A percentile compares a stretch with the other conserved stretches of the same genome.
Evolutionary conservation across 768 basidiomycete genomes (phyloP).

Genomic region (Crucibulum laeve): DNA sequence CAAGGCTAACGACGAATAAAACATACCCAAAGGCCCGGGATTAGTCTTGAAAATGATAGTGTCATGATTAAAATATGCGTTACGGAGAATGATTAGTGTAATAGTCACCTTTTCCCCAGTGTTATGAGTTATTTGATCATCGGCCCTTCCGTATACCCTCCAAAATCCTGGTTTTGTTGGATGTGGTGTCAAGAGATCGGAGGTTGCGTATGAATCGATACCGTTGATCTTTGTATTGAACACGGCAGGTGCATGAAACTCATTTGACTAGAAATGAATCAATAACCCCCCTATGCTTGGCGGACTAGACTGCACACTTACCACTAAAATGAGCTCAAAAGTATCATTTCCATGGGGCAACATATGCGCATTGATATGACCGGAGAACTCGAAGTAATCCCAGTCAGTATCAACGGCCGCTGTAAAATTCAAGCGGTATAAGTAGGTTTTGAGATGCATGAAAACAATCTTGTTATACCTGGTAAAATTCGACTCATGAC

Average conservation of each 20-base stretch:
- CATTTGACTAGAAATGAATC: background rate
- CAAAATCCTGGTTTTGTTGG: conserved; percentile 28
- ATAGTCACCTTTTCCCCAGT: no score
- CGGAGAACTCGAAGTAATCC: background rate
- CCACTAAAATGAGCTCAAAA: conserved; percentile 8
- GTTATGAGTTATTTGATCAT: conserved; percentile 46
- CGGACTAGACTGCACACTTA: no score
- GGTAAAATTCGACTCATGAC: no score
- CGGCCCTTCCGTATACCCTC: conserved; percentile 33
- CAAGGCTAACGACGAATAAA: no score
- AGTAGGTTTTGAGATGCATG: no score
- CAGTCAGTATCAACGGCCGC: background rate
- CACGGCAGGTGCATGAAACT: conserved; percentile 15
- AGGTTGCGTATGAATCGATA: conserved; percentile 26
- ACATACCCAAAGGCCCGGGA: no score
- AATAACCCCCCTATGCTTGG: no score
- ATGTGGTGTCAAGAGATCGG: conserved; percentile 35
- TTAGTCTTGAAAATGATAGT: no score
- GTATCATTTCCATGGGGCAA: conserved; percentile 4
- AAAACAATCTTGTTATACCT: no score
- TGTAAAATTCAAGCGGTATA: no score
- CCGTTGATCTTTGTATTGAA: conserved; percentile 27
- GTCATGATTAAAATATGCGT: no score
- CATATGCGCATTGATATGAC: conserved; percentile 3
- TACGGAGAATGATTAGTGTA: no score